Evolutionary conservation across 257 asterid genomes (phyloP).

Genomic region (Echium plantagineum): DNA sequence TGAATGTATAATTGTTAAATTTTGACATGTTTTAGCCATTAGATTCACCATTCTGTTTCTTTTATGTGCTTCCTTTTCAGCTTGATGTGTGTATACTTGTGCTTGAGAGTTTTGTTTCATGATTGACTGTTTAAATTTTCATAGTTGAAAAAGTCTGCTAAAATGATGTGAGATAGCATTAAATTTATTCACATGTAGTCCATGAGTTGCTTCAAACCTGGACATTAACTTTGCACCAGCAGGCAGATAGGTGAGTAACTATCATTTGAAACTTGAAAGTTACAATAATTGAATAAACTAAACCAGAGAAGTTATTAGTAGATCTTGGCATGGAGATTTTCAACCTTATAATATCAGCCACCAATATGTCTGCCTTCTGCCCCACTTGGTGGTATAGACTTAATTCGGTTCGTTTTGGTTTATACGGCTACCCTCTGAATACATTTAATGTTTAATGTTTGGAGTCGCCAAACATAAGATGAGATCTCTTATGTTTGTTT

Average conservation of each 20-base stretch:
- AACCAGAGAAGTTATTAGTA: slow-evolving; percentile 3
- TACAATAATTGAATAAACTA: slow-evolving; percentile 9
- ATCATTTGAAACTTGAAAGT: slow-evolving; percentile 17
- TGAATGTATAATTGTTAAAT: slow-evolving; percentile 22
- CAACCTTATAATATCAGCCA: no score
- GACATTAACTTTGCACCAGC: slow-evolving; percentile 26
- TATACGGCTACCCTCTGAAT: neutral
- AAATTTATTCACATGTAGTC: slow-evolving; percentile 76
- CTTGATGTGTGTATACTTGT: neutral
- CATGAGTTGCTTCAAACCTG: slow-evolving; percentile 42
- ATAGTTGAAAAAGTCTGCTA: slow-evolving; percentile 29
- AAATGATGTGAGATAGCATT: slow-evolving; percentile 54
- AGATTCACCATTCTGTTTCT: neutral
- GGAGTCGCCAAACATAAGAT: neutral
- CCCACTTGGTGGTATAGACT: no score
- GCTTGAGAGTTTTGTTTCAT: slow-evolving; percentile 9
- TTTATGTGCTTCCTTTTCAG: neutral
- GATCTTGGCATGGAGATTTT: neutral
- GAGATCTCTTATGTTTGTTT: neutral
- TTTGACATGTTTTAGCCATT: slow-evolving; percentile 15
- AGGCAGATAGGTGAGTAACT: neutral
- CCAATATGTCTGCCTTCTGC: no score
- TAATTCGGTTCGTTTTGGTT: no score
- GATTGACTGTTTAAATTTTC: slow-evolving; percentile 24
- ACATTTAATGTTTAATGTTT: neutral